A percentile compares a stretch with the other conserved stretches of the same genome.
Conservation (phyloP, 495 filamentous ascomycete genomes). For the Astrothelium subdiscretum region DNA sequence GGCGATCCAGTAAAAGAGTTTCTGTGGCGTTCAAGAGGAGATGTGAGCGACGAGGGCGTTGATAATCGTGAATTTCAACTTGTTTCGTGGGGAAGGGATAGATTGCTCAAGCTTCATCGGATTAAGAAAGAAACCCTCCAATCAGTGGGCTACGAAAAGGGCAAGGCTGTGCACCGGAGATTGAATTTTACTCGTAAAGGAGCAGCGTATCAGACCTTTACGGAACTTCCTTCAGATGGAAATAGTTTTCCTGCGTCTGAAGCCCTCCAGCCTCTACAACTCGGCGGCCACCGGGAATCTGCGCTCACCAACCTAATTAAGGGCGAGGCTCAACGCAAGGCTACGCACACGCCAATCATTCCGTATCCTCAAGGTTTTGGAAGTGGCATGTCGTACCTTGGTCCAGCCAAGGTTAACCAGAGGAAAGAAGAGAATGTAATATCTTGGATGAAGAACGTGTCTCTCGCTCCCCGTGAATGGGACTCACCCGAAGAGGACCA, state of each 20-base stretch:
- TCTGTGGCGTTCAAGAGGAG: constrained; percentile 74
- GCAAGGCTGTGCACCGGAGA: constrained; percentile 49
- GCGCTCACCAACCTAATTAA: background rate
- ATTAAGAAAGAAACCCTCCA: constrained; percentile 52
- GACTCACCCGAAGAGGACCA: background rate
- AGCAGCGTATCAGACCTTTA: constrained; percentile 73
- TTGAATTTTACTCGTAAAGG: constrained; percentile 70
- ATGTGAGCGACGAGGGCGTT: constrained; percentile 47
- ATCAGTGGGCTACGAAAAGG: constrained; percentile 66
- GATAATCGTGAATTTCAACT: constrained; percentile 88
- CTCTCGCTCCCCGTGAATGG: background rate
- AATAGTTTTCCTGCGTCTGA: background rate
- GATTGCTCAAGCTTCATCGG: constrained; percentile 66
- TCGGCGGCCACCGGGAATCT: background rate
- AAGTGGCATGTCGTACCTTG: background rate
- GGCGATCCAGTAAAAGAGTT: constrained; percentile 86
- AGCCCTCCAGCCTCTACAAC: background rate
- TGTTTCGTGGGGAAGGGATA: constrained; percentile 85
- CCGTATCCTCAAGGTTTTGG: background rate
- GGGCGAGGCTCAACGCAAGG: background rate
- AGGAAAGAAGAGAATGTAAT: background rate
- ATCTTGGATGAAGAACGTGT: constrained; percentile 1
- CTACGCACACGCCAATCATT: background rate
- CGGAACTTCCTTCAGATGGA: background rate
- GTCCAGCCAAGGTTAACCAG: background rate